Base-by-base conservation (phyloP, 306 rosid genomes). In the Prunus dulcis region DNA sequence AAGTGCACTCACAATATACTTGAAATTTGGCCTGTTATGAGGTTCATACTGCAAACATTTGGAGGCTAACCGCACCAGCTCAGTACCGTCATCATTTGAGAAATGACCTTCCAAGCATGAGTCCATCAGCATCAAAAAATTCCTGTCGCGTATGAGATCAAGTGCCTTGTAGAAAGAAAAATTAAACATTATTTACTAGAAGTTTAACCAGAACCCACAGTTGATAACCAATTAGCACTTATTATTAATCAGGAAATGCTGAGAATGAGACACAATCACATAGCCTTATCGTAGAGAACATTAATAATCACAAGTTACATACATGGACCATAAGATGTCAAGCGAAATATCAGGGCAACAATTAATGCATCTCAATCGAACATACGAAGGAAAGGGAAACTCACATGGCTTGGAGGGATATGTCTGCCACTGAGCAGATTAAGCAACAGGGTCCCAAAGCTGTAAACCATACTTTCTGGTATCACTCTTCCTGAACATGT, bases 1-100 rank as follows among this genome's bases (percentile, higher is more conserved):
- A 34, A 90, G 86, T 81, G 96, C 91, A 73, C 78, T 82, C 75
- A 82, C 96, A 69, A 94, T 92, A 28, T 91, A 82, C 85, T 86
- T 94, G 63, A 87, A 81, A 89, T 91, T 90, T 79, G 98, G 98
- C 88, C 98, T 86, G 81, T 91, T 91, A 53, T 94, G 97, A 67
- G 96, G 86, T 80, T 92, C 95, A 84, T 87, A 90, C 32, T 92
- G 93, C 80, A 92, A 86, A 86, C 98, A 94, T 47, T 93, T 87
- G 7, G 96, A 87, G 73, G 95, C 97, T 79, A 92, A 83, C 73
- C 84, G 73, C 83, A 94, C 94, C 73, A 94, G 50, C 79, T 91
- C 97, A 46, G 93, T 83, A 78, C 96, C 95, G 62, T 92, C 96
- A 49, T 94, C 97, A 68, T 84, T 94, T 58, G 97, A 90, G 87